Evolutionary conservation across 2,329 filamentous ascomycete genomes (phyloP).

Genomic region (Colletotrichum paranaense): DNA sequence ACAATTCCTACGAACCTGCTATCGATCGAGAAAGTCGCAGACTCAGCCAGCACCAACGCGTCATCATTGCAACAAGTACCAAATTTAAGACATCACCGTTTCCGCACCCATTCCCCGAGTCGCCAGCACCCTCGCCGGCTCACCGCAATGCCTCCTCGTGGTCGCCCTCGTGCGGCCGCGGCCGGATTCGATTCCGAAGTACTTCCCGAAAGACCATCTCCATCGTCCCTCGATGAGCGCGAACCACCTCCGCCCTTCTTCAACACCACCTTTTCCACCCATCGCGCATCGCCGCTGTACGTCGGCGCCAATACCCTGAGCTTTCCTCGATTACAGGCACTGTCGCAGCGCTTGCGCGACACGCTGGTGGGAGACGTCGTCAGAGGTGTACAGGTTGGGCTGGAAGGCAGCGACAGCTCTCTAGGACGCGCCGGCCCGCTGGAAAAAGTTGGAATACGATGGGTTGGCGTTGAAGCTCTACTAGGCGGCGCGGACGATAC

Average conservation of each 20-base stretch:
- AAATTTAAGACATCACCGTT: not conserved
- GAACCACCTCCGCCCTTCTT: slow-evolving; percentile 58
- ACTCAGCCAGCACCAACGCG: no score
- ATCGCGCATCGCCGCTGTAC: slow-evolving; percentile 66
- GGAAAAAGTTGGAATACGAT: slow-evolving; percentile 59
- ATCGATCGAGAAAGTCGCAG: not conserved
- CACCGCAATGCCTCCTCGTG: slow-evolving; percentile 16
- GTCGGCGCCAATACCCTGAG: slow-evolving; percentile 55
- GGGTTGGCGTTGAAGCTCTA: slow-evolving; percentile 51
- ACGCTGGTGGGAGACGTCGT: slow-evolving; percentile 68
- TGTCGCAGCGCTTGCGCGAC: slow-evolving; percentile 64
- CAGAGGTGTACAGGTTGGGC: slow-evolving; percentile 67
- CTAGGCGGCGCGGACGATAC: slow-evolving; percentile 42
- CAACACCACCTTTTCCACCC: slow-evolving; percentile 68
- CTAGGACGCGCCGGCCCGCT: slow-evolving; percentile 56
- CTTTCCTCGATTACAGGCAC: slow-evolving; percentile 49
- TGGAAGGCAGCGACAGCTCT: slow-evolving; percentile 52
- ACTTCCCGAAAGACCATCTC: not conserved
- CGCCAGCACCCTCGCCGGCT: not conserved
- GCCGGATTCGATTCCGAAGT: slow-evolving; percentile 6
- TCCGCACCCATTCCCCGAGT: not conserved
- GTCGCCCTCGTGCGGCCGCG: slow-evolving; percentile 10
- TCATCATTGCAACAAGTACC: not conserved
- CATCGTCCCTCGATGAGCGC: slow-evolving; percentile 31
- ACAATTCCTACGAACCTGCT: not conserved